These are phyloP conservation scores for Xylaria cubensis DNA, from an alignment of 495 filamentous ascomycete genomes.

Conservation along the genomic window DNA sequence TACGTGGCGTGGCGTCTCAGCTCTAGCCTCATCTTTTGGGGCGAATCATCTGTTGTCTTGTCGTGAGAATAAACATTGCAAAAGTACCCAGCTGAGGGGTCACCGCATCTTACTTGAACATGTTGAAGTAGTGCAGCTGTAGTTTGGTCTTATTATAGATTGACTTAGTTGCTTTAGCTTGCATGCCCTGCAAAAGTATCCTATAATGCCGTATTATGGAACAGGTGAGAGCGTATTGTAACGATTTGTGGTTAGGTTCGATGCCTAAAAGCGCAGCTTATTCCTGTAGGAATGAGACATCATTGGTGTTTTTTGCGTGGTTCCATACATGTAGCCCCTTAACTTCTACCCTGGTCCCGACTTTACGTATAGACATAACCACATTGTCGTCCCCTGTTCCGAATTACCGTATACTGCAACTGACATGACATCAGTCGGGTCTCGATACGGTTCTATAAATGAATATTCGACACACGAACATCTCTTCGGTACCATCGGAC, in stretches of 20 bases:
- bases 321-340: background rate
- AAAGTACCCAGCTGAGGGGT: background rate
- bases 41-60: background rate
- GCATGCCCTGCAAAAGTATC: background rate
- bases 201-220: background rate
- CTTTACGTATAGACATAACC: too few species aligned
- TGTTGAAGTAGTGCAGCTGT: background rate
- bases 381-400: background rate
- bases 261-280: background rate
- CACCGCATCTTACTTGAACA: background rate
- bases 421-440: background rate
- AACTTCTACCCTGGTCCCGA: background rate
- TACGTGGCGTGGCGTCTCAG: background rate
- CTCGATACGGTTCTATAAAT: background rate
- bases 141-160: background rate
- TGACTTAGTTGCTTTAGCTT: background rate
- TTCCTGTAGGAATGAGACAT: background rate
- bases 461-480: background rate
- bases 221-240: background rate
- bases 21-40: background rate
- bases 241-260: background rate
- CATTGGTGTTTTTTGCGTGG: background rate
- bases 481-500: constrained; percentile 12
- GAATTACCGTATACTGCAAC: background rate
- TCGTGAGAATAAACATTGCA: background rate